phyloP scores from a whole-genome alignment of 331 rosid genomes.

The Dryas integrifolia region DNA sequence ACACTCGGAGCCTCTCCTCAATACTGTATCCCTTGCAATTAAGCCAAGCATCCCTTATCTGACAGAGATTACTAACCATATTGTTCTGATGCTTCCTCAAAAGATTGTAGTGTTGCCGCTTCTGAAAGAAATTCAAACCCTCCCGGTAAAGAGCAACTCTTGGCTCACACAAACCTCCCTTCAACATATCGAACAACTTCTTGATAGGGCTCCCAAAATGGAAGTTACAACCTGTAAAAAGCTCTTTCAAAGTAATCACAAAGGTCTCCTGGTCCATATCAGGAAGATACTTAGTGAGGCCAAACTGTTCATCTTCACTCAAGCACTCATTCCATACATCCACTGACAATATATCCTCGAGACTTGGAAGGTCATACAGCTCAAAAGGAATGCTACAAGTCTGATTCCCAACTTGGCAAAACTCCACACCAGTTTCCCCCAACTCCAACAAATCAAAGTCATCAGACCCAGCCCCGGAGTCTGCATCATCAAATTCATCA shows the following conservation, averaged over 20 bases:
- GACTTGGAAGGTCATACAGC: slow-evolving; percentile 79
- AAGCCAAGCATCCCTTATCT: slow-evolving; percentile 91
- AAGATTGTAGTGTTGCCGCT: slow-evolving; percentile 78
- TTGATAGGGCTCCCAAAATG: slow-evolving; percentile 89
- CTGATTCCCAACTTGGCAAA: slow-evolving; percentile 90
- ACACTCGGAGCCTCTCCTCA: slow-evolving; percentile 81
- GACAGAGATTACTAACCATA: slow-evolving; percentile 87
- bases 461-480: slow-evolving; percentile 98
- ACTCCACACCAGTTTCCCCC: slow-evolving; percentile 93
- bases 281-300: slow-evolving; percentile 83
- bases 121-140: slow-evolving; percentile 74
- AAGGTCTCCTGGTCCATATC: slow-evolving; percentile 87
- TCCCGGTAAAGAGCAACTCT: slow-evolving; percentile 95
- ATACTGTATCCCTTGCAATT: slow-evolving; percentile 86
- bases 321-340: slow-evolving; percentile 93
- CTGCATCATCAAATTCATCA: slow-evolving; percentile 89
- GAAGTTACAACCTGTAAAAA: slow-evolving; percentile 68
- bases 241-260: slow-evolving; percentile 64
- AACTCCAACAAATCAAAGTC: slow-evolving; percentile 93
- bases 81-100: slow-evolving; percentile 85
- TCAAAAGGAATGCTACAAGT: slow-evolving; percentile 91
- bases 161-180: slow-evolving; percentile 96
- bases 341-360: slow-evolving; percentile 70
- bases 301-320: slow-evolving; percentile 79
- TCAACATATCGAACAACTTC: slow-evolving; percentile 74